Base-by-base conservation (phyloP, 2,329 filamentous ascomycete species). In the Penicillium sp. region DNA sequence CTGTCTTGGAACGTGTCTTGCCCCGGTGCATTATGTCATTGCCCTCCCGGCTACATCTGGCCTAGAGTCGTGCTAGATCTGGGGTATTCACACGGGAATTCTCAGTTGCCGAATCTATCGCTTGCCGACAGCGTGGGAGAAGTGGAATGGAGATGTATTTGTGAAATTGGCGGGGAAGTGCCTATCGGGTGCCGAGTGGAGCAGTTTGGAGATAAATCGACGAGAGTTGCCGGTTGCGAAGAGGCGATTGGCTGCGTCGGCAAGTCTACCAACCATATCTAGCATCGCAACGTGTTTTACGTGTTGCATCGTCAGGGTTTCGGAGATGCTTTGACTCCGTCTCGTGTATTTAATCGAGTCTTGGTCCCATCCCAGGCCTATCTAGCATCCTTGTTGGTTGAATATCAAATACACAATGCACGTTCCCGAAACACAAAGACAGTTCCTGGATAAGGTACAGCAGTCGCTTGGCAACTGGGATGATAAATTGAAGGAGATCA, bases 1-100 rank as follows among this genome's bases (percentile, higher is more conserved):
- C 63, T 41, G 58, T 65, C 53, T 57, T 63, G 30, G 63, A 64
- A 49, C 63, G 61, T 46, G 58, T 56, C 47, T 61, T 64, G 27
- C 61, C 54, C 36, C 51, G 55, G 39, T 60, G 54, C 62, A 63
- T 63, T 16, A 40, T 57, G 31, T 25, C 27, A 30, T n/a, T 27
- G 20, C 20, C 31, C 16, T n/a, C 31, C 31, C 7, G n/a, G 31
- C 31, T 35, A n/a, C 31, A 35, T 35, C 16, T 35, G 31, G n/a
- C 31, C 31, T 2, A 8, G n/a, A 16, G n/a, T n/a, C n/a, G n/a
- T 16, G 44, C 20, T 42, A 41, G 25, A 22, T 22, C 44, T 36
- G 50, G 50, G 44, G 44, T 42, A 45, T 20, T 41, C 45, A 42
- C 42, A 50, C 30, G 28, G 14, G 28, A 35, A 13, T 10, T 30